Conservation (phyloP, 2,329 filamentous ascomycete genomes). For the Didymella glomerata region DNA sequence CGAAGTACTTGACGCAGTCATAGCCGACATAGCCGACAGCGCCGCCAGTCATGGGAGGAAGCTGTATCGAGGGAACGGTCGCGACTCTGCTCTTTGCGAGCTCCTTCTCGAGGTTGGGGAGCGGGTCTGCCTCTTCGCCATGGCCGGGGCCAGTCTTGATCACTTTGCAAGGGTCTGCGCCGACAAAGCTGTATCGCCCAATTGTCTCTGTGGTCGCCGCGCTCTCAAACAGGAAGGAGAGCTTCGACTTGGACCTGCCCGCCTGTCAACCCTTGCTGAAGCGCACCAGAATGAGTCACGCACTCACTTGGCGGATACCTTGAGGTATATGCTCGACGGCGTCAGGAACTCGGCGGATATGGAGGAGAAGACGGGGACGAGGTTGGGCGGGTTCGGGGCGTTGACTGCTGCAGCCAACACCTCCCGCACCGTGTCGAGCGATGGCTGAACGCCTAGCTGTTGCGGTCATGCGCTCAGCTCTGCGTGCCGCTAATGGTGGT, state of each 20-base stretch:
- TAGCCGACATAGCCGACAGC: slow-evolving; percentile 98
- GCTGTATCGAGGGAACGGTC: slow-evolving; percentile 78
- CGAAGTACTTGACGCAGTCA: slow-evolving; percentile 96
- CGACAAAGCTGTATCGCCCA: slow-evolving; percentile 94
- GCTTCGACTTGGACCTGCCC: slow-evolving; percentile 68
- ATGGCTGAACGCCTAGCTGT: slow-evolving; percentile 64
- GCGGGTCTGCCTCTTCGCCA: slow-evolving; percentile 82
- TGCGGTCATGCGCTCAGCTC: slow-evolving; percentile 44
- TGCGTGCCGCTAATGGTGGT: slow-evolving; percentile 12
- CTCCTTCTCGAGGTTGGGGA: slow-evolving; percentile 83
- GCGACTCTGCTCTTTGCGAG: slow-evolving; percentile 81
- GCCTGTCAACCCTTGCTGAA: slow-evolving; percentile 23
- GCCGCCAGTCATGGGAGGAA: slow-evolving; percentile 88
- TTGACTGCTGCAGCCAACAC: slow-evolving; percentile 62
- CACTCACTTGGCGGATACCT: slow-evolving; percentile 76
- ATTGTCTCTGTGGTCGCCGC: slow-evolving; percentile 91
- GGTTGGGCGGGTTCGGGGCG: slow-evolving; percentile 71
- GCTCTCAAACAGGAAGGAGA: slow-evolving; percentile 95
- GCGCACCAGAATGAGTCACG: slow-evolving; percentile 42
- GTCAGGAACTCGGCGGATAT: slow-evolving; percentile 93
- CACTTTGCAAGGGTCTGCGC: slow-evolving; percentile 79
- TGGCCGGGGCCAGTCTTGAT: slow-evolving; percentile 88
- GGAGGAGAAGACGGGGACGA: slow-evolving; percentile 82
- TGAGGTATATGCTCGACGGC: slow-evolving; percentile 93
- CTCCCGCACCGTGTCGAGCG: slow-evolving; percentile 66